A percentile compares a stretch with the other conserved stretches of the same genome.
Conservation (phyloP, 345 rosid genomes). For the Garcia nutans region DNA sequence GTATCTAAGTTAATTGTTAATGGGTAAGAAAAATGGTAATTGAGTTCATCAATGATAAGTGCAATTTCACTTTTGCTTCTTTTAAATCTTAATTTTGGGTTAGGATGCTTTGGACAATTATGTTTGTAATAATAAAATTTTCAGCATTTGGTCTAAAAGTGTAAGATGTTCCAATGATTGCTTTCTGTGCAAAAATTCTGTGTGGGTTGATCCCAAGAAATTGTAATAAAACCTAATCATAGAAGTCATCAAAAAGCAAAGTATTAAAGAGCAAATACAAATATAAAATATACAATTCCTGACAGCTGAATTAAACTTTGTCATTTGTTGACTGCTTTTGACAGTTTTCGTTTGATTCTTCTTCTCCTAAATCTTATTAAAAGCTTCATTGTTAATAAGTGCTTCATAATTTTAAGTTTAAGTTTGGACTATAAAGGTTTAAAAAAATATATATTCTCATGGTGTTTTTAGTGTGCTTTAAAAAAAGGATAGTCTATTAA, state of each 20-base stretch:
- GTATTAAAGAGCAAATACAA: not conserved
- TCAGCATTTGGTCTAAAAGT: conserved; percentile 37
- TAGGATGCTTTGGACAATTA: conserved; percentile 3
- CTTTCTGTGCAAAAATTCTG: conserved; percentile 35
- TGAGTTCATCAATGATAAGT: conserved; percentile 18
- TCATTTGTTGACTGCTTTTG: conserved; percentile 43
- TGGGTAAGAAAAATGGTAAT: not conserved
- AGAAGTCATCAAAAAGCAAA: conserved; percentile 51
- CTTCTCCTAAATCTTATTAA: conserved; percentile 11
- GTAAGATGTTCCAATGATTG: conserved; percentile 44
- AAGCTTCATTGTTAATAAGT: conserved; percentile 16
- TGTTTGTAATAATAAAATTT: not conserved
- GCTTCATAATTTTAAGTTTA: conserved; percentile 7
- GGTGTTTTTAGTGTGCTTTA: conserved; percentile 9
- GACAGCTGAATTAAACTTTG: conserved; percentile 35
- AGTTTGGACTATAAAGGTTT: not conserved
- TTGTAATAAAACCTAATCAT: conserved; percentile 46
- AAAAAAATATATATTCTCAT: not conserved
- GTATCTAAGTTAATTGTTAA: not conserved
- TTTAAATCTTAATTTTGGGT: not conserved
- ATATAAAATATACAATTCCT: conserved; percentile 15
- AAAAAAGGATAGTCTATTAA: not conserved
- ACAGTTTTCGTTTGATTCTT: conserved; percentile 23
- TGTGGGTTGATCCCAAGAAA: conserved; percentile 51
- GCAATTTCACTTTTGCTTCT: not conserved